Base-by-base conservation (phyloP, 2,329 filamentous ascomycete genomes). In the Elsinoe australis region DNA sequence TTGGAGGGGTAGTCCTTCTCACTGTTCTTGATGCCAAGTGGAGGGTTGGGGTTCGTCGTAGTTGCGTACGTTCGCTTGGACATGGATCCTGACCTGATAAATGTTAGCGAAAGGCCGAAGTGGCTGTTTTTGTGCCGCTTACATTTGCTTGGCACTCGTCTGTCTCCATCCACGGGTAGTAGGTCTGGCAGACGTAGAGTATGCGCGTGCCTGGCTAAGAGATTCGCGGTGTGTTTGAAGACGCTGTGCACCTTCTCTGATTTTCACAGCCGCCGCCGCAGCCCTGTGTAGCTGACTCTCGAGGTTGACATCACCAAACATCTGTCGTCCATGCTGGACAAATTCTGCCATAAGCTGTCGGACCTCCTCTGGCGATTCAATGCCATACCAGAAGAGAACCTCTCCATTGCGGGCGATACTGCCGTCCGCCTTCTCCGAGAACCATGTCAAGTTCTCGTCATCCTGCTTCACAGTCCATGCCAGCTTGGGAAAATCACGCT, bases 391-490 rank as follows among this genome's bases (percentile, higher is more conserved):
- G 74, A 96, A 96, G 61, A 96, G 82, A 31, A 95, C 87, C 61
- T 89, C 87, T 51, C 87, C 87, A 15, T 59, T 55, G 49, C 82
- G 80, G 53, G 84, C 87, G 59, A 95, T 78, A 67, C 87, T 95
- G 49, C 92, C 90, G 58, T 95, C 88, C 7, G 90, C 85, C 75
- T 95, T 95, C 68, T 95, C 89, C 57, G 94, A 94, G 74, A 96
- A 95, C 92, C 90, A 96, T 8, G 87, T 89, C 59, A 96, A 73
- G 65, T 96, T 95, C 75, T 96, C 90, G 59, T 96, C 89, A 57
- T 94, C 85, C 61, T 89, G 84, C 71, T 86, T 90, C 52, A 95
- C 90, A n/a, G 88, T 94, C 90, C 89, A 98, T 54, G 87, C 85
- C 55, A 96, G 75, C 69, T 84, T 87, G 49, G 88, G 82, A 66